These are phyloP conservation scores for Sclerotinia borealis DNA, from an alignment of 2,329 filamentous ascomycete species.

Conservation along the genomic window DNA sequence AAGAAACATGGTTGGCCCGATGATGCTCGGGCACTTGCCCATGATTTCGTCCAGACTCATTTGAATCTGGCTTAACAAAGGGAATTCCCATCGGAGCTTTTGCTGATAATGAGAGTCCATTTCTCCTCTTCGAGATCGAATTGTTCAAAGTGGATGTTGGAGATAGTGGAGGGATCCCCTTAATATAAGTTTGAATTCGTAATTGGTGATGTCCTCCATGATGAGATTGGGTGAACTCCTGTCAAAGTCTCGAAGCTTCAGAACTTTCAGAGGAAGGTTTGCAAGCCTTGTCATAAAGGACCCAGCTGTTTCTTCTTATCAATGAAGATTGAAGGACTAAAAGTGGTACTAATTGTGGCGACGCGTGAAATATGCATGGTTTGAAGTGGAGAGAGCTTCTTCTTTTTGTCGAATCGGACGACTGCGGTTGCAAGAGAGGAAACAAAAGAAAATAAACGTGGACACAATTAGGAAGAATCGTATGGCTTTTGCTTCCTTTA, in stretches of 20 bases:
- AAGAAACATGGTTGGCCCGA: background rate
- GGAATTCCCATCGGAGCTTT: background rate
- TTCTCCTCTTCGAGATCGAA: background rate
- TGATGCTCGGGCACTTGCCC: background rate
- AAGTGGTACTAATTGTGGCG: background rate
- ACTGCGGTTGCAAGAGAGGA: background rate
- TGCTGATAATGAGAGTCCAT: background rate
- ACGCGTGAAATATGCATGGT: background rate
- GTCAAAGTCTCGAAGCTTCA: background rate
- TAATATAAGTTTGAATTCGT: background rate
- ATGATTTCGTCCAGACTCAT: background rate
- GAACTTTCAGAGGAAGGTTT: background rate
- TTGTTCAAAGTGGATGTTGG: background rate
- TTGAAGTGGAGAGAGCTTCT: background rate
- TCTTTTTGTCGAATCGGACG: background rate
- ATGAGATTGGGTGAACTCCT: background rate
- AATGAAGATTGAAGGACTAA: background rate
- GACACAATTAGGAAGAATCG: background rate
- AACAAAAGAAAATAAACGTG: background rate
- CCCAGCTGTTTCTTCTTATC: background rate
- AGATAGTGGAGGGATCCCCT: background rate
- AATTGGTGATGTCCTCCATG: background rate
- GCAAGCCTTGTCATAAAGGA: background rate
- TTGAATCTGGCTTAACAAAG: background rate
- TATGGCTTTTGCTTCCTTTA: background rate